Conservation (phyloP, 495 filamentous ascomycete species). For the Lasiosphaeris hirsuta region DNA sequence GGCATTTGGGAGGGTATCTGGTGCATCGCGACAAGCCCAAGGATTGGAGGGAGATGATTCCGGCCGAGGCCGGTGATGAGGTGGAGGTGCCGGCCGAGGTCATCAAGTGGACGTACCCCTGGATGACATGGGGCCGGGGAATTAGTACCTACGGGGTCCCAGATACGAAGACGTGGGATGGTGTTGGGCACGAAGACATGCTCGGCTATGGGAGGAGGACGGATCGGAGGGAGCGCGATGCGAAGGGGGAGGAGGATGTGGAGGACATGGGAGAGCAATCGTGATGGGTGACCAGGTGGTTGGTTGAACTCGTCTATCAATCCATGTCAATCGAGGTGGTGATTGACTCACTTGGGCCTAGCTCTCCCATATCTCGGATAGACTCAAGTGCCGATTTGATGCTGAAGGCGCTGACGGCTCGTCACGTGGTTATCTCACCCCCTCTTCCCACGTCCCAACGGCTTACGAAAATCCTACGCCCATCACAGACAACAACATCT, state of each 20-base stretch:
- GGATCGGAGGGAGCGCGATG: slow-evolving; percentile 10
- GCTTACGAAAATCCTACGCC: no score
- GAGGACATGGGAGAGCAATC: no score
- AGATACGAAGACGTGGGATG: slow-evolving; percentile 35
- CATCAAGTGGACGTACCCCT: slow-evolving; percentile 28
- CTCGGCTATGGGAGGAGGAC: slow-evolving; percentile 24
- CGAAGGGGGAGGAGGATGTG: no score
- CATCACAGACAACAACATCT: no score
- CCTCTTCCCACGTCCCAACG: no score
- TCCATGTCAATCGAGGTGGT: no score
- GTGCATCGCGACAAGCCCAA: slow-evolving; percentile 34
- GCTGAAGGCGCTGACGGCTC: no score
- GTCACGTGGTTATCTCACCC: no score
- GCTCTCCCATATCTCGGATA: neutral
- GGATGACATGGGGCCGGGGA: slow-evolving; percentile 33
- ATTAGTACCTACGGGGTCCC: slow-evolving; percentile 33
- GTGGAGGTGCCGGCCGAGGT: slow-evolving; percentile 25
- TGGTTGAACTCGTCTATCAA: no score
- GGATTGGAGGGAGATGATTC: slow-evolving; percentile 26
- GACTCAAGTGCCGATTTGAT: no score
- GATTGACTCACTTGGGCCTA: no score
- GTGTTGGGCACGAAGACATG: slow-evolving; percentile 31
- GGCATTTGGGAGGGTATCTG: slow-evolving; percentile 29
- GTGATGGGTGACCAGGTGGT: no score
- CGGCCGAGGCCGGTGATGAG: neutral